Evolutionary conservation across 1,139 yeast genomes (phyloP).

Genomic region (Yamadazyma sp.): DNA sequence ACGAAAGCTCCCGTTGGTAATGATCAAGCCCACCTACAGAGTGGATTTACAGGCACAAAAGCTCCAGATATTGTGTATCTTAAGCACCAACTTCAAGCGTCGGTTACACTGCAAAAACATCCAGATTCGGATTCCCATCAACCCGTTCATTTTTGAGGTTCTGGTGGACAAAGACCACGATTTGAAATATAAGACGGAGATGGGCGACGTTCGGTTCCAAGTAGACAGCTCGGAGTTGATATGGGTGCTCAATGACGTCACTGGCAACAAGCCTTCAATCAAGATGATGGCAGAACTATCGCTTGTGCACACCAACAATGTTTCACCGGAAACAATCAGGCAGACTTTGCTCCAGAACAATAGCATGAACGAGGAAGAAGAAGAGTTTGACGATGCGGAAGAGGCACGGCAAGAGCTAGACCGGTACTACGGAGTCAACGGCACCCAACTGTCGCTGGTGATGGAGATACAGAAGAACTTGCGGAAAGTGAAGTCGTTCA

Average conservation of each 20-base stretch:
- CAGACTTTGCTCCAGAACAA: conserved; percentile 9
- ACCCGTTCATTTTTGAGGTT: conserved; percentile 34
- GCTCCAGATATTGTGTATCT: conserved; percentile 37
- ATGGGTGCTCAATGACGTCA: conserved; percentile 61
- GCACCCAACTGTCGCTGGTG: conserved; percentile 30
- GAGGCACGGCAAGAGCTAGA: conserved; percentile 34
- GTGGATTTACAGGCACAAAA: conserved; percentile 21
- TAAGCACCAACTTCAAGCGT: conserved; percentile 36
- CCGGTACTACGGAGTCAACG: conserved; percentile 43
- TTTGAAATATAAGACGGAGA: conserved; percentile 42
- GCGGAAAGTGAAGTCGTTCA: conserved; percentile 17
- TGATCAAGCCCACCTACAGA: conserved; percentile 38
- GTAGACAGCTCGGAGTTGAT: conserved; percentile 51
- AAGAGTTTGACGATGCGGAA: conserved; percentile 11
- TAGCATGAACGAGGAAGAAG: conserved; percentile 2
- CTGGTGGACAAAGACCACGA: conserved; percentile 30
- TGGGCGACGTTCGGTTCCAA: conserved; percentile 42
- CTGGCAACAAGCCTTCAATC: conserved; percentile 44
- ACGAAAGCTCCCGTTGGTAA: conserved; percentile 36
- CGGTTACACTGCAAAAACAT: conserved; percentile 35
- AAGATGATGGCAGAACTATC: conserved; percentile 47
- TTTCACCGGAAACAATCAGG: conserved; percentile 11
- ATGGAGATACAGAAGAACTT: conserved; percentile 16
- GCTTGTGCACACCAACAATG: conserved; percentile 14
- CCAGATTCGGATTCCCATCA: conserved; percentile 34